A percentile compares a stretch with the other conserved stretches of the same genome.
phyloP scores from a whole-genome alignment of 768 basidiomycete species.

The Lactifluus piperatus region DNA sequence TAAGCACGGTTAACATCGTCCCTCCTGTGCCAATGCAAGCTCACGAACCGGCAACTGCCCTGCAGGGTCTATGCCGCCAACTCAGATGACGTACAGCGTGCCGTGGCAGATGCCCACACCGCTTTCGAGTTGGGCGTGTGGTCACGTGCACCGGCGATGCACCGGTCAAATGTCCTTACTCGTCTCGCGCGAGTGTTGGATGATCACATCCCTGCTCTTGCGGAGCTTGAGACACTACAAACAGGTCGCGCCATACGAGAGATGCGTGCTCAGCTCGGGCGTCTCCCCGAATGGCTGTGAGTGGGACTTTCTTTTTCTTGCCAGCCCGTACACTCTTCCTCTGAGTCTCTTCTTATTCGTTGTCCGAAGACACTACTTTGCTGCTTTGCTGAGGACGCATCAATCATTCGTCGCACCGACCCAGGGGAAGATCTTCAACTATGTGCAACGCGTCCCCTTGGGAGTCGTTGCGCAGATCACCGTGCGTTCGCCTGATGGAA shows the following conservation, averaged over 20 bases:
- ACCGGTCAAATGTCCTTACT: conserved; percentile 58
- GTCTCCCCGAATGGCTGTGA: conserved; percentile 84
- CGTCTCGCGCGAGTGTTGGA: conserved; percentile 58
- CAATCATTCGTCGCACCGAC: conserved; percentile 68
- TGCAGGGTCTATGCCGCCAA: conserved; percentile 49
- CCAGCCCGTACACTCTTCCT: neutral
- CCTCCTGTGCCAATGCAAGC: neutral
- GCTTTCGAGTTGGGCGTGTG: conserved; percentile 61
- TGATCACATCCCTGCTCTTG: conserved; percentile 46
- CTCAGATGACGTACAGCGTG: conserved; percentile 38
- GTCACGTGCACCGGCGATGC: conserved; percentile 50
- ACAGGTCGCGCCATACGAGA: conserved; percentile 78
- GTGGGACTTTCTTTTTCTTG: conserved; percentile 23
- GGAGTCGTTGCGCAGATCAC: conserved; percentile 90
- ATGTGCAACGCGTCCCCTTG: conserved; percentile 69
- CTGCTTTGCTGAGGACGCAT: conserved; percentile 63
- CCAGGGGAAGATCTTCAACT: conserved; percentile 70
- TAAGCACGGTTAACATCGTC: conserved; percentile 21
- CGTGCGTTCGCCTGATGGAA: conserved; percentile 30
- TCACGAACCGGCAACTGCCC: neutral
- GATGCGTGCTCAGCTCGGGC: conserved; percentile 68
- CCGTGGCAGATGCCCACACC: conserved; percentile 47
- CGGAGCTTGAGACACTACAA: conserved; percentile 60
- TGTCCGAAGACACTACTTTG: conserved; percentile 57
- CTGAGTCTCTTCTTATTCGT: neutral